Conservation (phyloP, 805 yeast species). For the Vanderwaltozyma polyspora region DNA sequence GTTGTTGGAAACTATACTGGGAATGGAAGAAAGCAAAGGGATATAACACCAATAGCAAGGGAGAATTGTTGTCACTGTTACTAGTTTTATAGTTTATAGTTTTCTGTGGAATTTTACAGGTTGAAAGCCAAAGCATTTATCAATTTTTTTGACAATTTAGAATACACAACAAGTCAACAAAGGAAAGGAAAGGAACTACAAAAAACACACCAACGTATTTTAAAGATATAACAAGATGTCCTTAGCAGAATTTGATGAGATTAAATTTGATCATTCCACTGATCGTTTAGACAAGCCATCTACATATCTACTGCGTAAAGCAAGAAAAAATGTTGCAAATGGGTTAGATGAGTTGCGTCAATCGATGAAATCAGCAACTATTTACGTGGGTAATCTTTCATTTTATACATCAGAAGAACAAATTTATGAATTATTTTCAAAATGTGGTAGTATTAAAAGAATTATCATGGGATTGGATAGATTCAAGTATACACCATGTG, state of each 20-base stretch:
- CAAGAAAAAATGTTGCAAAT: conserved; percentile 33
- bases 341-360: conserved; percentile 55
- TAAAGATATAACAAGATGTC: too few species aligned
- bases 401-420: conserved; percentile 94
- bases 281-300: conserved; percentile 65
- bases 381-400: conserved; percentile 85
- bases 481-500: conserved; percentile 86
- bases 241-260: conserved; percentile 40
- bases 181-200: too few species aligned
- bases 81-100: too few species aligned
- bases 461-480: conserved; percentile 94
- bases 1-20: too few species aligned
- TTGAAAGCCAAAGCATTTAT: too few species aligned
- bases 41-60: too few species aligned
- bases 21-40: too few species aligned
- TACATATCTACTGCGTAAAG: conserved; percentile 53
- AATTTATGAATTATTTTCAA: conserved; percentile 73
- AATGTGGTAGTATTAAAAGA: conserved; percentile 66
- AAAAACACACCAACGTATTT: too few species aligned
- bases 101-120: too few species aligned
- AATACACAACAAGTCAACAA: too few species aligned
- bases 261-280: conserved; percentile 52
- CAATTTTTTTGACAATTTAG: too few species aligned
- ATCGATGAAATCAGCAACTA: conserved; percentile 58
- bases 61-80: too few species aligned